Evolutionary conservation across 495 filamentous ascomycete genomes (phyloP).

Genomic region (Usnea hakonensis): DNA sequence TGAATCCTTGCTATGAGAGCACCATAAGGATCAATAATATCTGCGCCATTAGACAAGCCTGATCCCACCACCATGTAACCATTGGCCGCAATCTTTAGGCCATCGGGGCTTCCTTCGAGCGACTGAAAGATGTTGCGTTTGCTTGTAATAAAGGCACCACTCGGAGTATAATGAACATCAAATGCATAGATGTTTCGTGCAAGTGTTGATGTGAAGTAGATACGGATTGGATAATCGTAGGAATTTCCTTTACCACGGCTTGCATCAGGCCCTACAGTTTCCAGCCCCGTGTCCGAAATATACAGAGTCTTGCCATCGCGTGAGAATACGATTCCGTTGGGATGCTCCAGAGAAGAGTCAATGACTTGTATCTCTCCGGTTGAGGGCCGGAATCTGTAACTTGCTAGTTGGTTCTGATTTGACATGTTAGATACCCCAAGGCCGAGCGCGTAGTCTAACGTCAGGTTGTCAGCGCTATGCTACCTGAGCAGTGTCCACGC

Average conservation of each 20-base stretch:
- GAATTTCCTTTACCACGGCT: slow-evolving; percentile 10
- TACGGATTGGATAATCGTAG: too few species aligned
- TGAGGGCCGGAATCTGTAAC: slow-evolving; percentile 36
- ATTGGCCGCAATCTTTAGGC: slow-evolving; percentile 28
- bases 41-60: slow-evolving; percentile 24
- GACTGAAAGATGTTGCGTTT: slow-evolving; percentile 26
- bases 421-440: slow-evolving; percentile 29
- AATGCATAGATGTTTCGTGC: slow-evolving; percentile 28
- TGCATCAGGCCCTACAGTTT: slow-evolving; percentile 21
- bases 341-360: slow-evolving; percentile 28
- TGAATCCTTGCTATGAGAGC: slow-evolving; percentile 28
- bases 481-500: too few species aligned
- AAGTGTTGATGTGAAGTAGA: slow-evolving; percentile 12
- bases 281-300: slow-evolving; percentile 34
- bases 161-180: slow-evolving; percentile 25
- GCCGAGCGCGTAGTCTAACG: slow-evolving; percentile 32
- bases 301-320: slow-evolving; percentile 39
- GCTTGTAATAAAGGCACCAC: slow-evolving; percentile 24
- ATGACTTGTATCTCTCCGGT: slow-evolving; percentile 24
- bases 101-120: slow-evolving; percentile 26
- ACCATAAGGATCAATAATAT: slow-evolving; percentile 27
- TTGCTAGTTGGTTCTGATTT: slow-evolving; percentile 31
- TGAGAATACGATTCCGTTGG: slow-evolving; percentile 40
- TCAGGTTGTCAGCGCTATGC: too few species aligned
- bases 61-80: slow-evolving; percentile 25